Evolutionary conservation across 1,139 yeast genomes (phyloP), one percentile per base, ranked within the genome.

Genomic region (Geotrichum macrosporum): DNA sequence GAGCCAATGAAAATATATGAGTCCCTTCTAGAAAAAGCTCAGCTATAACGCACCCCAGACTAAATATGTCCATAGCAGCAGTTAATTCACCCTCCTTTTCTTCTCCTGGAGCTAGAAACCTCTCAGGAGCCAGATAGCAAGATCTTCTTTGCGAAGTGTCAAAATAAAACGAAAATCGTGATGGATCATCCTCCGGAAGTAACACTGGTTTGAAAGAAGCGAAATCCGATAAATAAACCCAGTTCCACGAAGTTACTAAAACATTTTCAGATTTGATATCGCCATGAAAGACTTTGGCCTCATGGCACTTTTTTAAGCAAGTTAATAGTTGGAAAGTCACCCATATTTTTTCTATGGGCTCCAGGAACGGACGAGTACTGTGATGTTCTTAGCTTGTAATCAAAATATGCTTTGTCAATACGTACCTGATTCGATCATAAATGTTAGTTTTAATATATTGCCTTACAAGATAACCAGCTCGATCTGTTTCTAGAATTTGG

Each of bases 101-200:
- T 26, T 58, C 63, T 3, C 59, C 65, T 3, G 60, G 50, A 1
- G 61, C 53, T 21, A 76, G 70, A 60, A 94, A 92, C 53, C 98
- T 68, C 62, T 94, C 99, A 0, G 99, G 98, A 0, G 98, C 97
- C 44, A 94, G 67, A 63, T 89, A 92, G 65, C 98, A 92, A 2
- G 81, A 77, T 58, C 96, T 73, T 55, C 97, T 71, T 60, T 79
- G 87, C 1, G 95, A 84, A 3, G 92, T 84, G 66, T 92, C 97
- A 62, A 88, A 94, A 63, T 81, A 94, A 61, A 89, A 92, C 0
- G 94, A 80, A 59, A 84, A 92, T 55, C 84, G 92, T n/a, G 92
- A 85, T 0, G 97, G 97, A 60, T 94, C 92, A 57, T 88, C 94
- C 55, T 86, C 96, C 0, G 97, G 97, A 24, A 94, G 68, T 57